Percentiles rank a stretch among this genome's conserved stretches.
Conservation (phyloP, 352 stramenopile species). For the Pythium aristosporum region DNA sequence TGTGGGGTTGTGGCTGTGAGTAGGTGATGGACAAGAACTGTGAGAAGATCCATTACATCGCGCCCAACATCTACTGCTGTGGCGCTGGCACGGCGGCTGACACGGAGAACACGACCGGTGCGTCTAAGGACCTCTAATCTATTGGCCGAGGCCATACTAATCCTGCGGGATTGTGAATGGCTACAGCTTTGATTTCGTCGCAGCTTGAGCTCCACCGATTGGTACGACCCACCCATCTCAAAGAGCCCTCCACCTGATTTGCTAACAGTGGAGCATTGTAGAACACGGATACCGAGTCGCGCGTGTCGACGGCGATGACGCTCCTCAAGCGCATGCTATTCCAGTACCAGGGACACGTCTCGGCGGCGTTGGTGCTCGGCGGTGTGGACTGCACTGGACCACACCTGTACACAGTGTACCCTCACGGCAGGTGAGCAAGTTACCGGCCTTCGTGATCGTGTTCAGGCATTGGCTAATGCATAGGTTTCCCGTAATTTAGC, state of each 20-base stretch:
- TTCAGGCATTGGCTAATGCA: neutral
- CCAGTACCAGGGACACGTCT: conserved; percentile 95
- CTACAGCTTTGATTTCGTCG: conserved; percentile 66
- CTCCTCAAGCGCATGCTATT: conserved; percentile 97
- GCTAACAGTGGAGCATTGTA: conserved; percentile 9
- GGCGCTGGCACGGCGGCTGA: conserved; percentile 97
- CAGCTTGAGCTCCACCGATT: conserved; percentile 96
- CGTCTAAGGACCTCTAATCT: neutral
- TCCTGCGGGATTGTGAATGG: neutral
- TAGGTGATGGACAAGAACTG: conserved; percentile 99
- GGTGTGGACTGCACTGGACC: conserved; percentile 95
- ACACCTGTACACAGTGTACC: conserved; percentile 98
- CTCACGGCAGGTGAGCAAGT: conserved; percentile 84
- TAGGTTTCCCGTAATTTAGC: conserved; percentile 26
- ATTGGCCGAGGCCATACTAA: neutral
- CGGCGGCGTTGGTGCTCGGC: conserved; percentile 96
- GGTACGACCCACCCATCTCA: conserved; percentile 37
- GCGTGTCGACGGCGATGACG: conserved; percentile 97
- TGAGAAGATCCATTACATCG: conserved; percentile 99
- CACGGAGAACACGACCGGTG: conserved; percentile 92
- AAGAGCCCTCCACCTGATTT: neutral
- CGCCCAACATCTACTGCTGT: conserved; percentile 99
- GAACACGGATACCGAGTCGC: conserved; percentile 85
- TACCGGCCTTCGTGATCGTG: neutral
- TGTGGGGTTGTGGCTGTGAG: neutral